Percentiles rank a stretch among this genome's conserved stretches.
These are phyloP conservation scores for Lentinus tigrinus DNA, from an alignment of 768 basidiomycete species.

Conservation along the genomic window DNA sequence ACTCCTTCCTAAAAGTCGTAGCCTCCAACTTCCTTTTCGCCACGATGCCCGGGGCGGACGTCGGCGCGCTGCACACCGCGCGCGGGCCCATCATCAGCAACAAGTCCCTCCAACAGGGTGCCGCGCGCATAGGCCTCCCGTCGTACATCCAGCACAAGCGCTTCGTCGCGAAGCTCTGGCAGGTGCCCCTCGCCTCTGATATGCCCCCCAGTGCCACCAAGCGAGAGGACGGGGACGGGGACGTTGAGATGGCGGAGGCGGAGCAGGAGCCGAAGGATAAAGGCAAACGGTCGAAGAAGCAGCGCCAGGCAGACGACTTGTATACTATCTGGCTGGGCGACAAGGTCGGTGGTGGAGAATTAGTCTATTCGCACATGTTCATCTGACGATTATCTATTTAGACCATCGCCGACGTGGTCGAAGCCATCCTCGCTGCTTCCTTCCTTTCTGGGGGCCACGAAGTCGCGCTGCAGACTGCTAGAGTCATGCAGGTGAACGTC, in stretches of 20 bases:
- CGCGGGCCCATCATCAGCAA: slow-evolving; percentile 78
- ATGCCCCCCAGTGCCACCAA: slow-evolving; percentile 16
- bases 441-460: slow-evolving; percentile 74
- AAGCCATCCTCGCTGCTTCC: slow-evolving; percentile 83
- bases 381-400: slow-evolving; percentile 29
- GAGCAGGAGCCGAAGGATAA: neutral
- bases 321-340: slow-evolving; percentile 66
- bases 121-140: slow-evolving; percentile 60
- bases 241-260: slow-evolving; percentile 5
- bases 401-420: slow-evolving; percentile 82
- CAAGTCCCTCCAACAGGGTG: slow-evolving; percentile 55
- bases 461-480: slow-evolving; percentile 59
- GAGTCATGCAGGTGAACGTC: slow-evolving; percentile 65
- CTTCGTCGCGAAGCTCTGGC: slow-evolving; percentile 67
- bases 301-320: slow-evolving; percentile 40
- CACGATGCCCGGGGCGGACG: slow-evolving; percentile 58
- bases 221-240: slow-evolving; percentile 11
- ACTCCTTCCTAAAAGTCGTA: slow-evolving; percentile 81
- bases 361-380: neutral
- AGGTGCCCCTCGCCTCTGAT: slow-evolving; percentile 34
- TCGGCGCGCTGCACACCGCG: slow-evolving; percentile 65
- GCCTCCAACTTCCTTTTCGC: slow-evolving; percentile 75
- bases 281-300: slow-evolving; percentile 35
- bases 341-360: slow-evolving; percentile 60
- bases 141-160: slow-evolving; percentile 72